Percentiles rank a stretch among this genome's conserved stretches.
Conservation (phyloP, 208 protist genomes). For the Lotmaria passim region DNA sequence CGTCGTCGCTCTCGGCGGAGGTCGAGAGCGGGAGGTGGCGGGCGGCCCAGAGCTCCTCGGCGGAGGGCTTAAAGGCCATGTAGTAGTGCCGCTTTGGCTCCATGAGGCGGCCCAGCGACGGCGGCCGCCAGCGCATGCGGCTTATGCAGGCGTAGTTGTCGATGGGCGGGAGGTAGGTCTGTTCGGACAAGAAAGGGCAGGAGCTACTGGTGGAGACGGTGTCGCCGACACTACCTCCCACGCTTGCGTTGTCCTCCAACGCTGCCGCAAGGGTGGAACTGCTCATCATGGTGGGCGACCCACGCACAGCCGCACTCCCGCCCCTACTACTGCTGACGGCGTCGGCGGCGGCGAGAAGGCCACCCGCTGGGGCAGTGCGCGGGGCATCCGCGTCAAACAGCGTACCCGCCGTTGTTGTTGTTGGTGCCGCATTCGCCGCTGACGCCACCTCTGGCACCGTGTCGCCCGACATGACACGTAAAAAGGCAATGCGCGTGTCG, state of each 20-base stretch:
- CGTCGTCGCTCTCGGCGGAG: background rate
- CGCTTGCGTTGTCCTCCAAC: constrained; percentile 3
- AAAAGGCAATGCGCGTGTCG: constrained; percentile 72
- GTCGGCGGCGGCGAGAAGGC: background rate
- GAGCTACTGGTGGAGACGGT: constrained; percentile 5
- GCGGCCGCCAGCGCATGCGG: constrained; percentile 71
- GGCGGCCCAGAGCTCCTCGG: constrained; percentile 24
- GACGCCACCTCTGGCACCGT: background rate
- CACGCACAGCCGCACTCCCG: background rate
- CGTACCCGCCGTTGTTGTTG: background rate
- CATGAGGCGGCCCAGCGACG: constrained; percentile 31
- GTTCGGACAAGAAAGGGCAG: constrained; percentile 37
- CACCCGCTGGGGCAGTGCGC: background rate
- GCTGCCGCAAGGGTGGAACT: background rate
- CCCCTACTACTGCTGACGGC: background rate
- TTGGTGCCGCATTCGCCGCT: too few species aligned
- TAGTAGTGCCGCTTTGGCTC: constrained; percentile 35
- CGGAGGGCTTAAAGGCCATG: constrained; percentile 35
- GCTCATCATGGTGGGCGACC: constrained; percentile 4
- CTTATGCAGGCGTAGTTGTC: constrained; percentile 71
- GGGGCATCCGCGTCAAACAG: background rate
- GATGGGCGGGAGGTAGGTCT: constrained; percentile 59
- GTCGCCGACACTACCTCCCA: background rate
- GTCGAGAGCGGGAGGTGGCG: constrained; percentile 3
- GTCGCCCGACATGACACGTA: constrained; percentile 31